These are phyloP conservation scores for Cercis canadensis DNA, from an alignment of 306 rosid genomes.

Conservation along the genomic window DNA sequence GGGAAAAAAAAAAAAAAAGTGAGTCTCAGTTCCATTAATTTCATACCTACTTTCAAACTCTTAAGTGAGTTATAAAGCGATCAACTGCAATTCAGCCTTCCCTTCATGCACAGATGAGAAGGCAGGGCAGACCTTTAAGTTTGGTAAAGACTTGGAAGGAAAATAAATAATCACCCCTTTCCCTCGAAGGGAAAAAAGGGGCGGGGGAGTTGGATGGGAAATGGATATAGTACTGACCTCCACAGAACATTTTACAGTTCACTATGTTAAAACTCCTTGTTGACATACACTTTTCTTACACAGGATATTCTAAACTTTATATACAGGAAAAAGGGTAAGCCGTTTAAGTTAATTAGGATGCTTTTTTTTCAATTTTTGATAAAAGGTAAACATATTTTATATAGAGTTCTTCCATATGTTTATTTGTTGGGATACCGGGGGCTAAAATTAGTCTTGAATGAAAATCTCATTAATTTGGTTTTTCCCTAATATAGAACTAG, in stretches of 20 bases:
- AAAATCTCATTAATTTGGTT: conserved; percentile 11
- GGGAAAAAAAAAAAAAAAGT: background rate
- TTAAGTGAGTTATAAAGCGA: conserved; percentile 2
- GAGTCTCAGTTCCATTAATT: conserved; percentile 34
- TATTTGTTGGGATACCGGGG: conserved; percentile 9
- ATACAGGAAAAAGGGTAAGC: background rate
- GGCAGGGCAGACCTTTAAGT: background rate
- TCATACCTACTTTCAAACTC: conserved; percentile 19
- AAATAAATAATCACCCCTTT: conserved; percentile 8
- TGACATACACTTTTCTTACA: background rate
- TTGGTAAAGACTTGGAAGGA: conserved; percentile 9
- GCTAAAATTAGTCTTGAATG: conserved; percentile 3
- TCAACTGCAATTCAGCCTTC: background rate
- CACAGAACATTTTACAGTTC: background rate
- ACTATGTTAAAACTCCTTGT: background rate
- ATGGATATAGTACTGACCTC: conserved; percentile 9
- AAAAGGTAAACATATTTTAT: too few species aligned
- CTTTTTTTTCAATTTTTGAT: too few species aligned
- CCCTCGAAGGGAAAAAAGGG: background rate
- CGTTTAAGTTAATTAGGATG: conserved; percentile 2
- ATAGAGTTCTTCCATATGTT: conserved; percentile 22
- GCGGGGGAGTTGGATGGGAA: background rate
- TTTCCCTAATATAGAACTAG: conserved; percentile 23
- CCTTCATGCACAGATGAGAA: background rate
- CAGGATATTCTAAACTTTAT: background rate